Conservation (phyloP, 305 asterid genomes). For the Fraxinus ornus region DNA sequence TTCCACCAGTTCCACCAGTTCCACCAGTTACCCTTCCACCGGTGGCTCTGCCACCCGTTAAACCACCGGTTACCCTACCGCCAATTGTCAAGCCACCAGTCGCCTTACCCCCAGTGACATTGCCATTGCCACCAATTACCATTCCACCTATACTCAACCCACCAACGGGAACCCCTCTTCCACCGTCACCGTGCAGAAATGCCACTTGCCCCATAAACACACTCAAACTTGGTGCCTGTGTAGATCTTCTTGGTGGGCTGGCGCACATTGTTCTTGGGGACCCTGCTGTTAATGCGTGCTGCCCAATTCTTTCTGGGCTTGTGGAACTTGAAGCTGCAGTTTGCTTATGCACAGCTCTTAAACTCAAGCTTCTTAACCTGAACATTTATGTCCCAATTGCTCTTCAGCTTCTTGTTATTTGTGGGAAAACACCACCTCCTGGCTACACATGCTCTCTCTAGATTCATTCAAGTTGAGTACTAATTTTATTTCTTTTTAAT, state of each 20-base stretch:
- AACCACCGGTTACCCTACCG: neutral
- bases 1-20: neutral
- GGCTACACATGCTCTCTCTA: slow-evolving; percentile 77
- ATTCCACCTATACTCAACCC: slow-evolving; percentile 24
- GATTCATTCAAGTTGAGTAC: slow-evolving; percentile 25
- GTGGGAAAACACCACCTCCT: slow-evolving; percentile 83
- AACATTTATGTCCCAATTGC: slow-evolving; percentile 62
- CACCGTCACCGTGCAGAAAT: slow-evolving; percentile 22
- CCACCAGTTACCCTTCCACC: neutral
- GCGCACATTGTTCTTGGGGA: slow-evolving; percentile 65
- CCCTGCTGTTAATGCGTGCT: slow-evolving; percentile 66
- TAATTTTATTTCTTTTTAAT: neutral
- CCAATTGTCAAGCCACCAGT: slow-evolving; percentile 28
- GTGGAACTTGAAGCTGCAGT: slow-evolving; percentile 69
- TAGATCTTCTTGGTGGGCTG: slow-evolving; percentile 73
- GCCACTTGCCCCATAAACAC: slow-evolving; percentile 72
- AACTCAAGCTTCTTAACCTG: slow-evolving; percentile 59
- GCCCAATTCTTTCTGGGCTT: slow-evolving; percentile 70
- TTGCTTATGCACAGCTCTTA: slow-evolving; percentile 73
- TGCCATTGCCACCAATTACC: slow-evolving; percentile 14
- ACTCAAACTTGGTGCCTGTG: slow-evolving; percentile 73
- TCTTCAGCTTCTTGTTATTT: slow-evolving; percentile 62
- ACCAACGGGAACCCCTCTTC: slow-evolving; percentile 25
- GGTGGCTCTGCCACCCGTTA: neutral
- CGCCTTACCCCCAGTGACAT: slow-evolving; percentile 2